Evolutionary conservation across 1,284 basidiomycete species (phyloP).

Genomic region (Fomes fomentarius): DNA sequence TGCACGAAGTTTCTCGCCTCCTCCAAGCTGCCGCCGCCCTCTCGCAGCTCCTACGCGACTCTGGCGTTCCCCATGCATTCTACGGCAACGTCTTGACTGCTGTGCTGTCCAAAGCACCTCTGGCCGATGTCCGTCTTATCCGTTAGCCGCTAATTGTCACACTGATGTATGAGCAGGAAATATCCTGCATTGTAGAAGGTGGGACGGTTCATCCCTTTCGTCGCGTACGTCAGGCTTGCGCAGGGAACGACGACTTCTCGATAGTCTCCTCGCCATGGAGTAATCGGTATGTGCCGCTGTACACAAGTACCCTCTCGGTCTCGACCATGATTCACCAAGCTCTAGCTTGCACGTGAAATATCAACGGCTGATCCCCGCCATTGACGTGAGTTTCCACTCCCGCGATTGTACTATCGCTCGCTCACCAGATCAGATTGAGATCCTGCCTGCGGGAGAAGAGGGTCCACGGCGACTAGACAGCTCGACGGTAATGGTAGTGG

Average conservation of each 20-base stretch:
- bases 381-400: slow-evolving; percentile 36
- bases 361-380: slow-evolving; percentile 38
- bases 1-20: slow-evolving; percentile 67
- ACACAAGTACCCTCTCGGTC: slow-evolving; percentile 1
- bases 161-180: slow-evolving; percentile 43
- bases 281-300: slow-evolving; percentile 43
- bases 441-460: slow-evolving; percentile 76
- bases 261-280: slow-evolving; percentile 55
- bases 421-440: slow-evolving; percentile 65
- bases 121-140: slow-evolving; percentile 53
- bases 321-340: slow-evolving; percentile 14
- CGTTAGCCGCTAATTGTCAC: neutral
- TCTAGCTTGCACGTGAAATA: slow-evolving; percentile 42
- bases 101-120: slow-evolving; percentile 54
- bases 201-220: slow-evolving; percentile 54
- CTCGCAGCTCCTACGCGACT: slow-evolving; percentile 53
- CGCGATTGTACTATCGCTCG: neutral
- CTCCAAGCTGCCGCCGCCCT: slow-evolving; percentile 66
- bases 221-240: slow-evolving; percentile 55
- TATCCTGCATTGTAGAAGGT: slow-evolving; percentile 60
- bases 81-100: slow-evolving; percentile 66
- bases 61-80: slow-evolving; percentile 66
- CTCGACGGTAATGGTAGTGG: slow-evolving; percentile 64
- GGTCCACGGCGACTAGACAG: slow-evolving; percentile 73
- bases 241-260: slow-evolving; percentile 44